These are phyloP conservation scores for Citrullus amarus DNA, from an alignment of 306 rosid genomes.

Conservation along the genomic window DNA sequence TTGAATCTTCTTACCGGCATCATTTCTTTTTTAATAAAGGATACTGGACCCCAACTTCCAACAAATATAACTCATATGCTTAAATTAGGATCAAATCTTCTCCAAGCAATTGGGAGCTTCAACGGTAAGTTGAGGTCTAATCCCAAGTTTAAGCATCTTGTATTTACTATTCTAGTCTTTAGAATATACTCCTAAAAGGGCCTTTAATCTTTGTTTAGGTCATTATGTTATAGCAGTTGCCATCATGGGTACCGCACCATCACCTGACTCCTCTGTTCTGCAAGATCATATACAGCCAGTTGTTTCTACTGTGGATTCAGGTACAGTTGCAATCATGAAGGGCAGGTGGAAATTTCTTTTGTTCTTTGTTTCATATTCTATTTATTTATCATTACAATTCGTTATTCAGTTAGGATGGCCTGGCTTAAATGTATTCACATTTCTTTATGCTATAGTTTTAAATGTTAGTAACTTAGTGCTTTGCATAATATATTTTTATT, in stretches of 20 bases:
- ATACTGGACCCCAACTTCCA: conserved; percentile 84
- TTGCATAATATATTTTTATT: not conserved
- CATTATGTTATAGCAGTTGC: conserved; percentile 60
- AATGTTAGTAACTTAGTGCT: not conserved
- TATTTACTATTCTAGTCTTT: not conserved
- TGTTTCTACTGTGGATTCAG: conserved; percentile 37
- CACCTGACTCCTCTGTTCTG: conserved; percentile 35
- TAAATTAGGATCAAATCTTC: conserved; percentile 76
- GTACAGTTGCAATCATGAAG: conserved; percentile 23
- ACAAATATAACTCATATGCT: conserved; percentile 51
- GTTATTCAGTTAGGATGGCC: not conserved
- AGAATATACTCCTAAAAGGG: conserved; percentile 15
- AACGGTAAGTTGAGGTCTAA: conserved; percentile 38
- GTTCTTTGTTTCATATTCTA: not conserved
- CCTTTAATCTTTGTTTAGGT: conserved; percentile 42
- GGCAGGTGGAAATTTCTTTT: not conserved
- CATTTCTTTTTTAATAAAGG: conserved; percentile 34
- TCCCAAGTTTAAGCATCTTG: conserved; percentile 15
- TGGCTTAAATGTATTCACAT: not conserved
- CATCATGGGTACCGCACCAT: conserved; percentile 39
- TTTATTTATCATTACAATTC: not conserved
- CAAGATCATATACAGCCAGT: conserved; percentile 54
- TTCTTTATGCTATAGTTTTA: not conserved
- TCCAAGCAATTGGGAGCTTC: conserved; percentile 86
- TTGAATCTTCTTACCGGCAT: conserved; percentile 10